These are phyloP conservation scores for Aspergillus glaucus DNA, from an alignment of 2,329 filamentous ascomycete genomes.

Conservation along the genomic window DNA sequence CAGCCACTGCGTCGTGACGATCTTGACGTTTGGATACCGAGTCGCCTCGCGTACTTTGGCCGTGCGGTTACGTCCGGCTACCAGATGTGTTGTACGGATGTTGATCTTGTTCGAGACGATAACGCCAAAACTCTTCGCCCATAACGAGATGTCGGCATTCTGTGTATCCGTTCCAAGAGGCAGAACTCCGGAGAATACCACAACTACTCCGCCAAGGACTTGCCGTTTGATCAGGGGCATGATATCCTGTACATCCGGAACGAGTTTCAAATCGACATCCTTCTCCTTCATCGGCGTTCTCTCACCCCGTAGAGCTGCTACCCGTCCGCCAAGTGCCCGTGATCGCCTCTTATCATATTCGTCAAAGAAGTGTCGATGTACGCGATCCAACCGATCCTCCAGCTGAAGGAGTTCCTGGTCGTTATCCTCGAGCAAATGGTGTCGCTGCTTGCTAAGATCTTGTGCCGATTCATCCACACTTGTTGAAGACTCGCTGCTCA, in stretches of 20 bases:
- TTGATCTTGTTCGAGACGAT: slow-evolving; percentile 42
- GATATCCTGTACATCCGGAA: slow-evolving; percentile 82
- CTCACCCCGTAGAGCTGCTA: slow-evolving; percentile 48
- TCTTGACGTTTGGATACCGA: slow-evolving; percentile 72
- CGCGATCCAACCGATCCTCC: slow-evolving; percentile 64
- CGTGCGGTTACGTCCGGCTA: slow-evolving; percentile 61
- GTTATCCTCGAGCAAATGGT: slow-evolving; percentile 79
- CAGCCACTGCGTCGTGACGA: slow-evolving; percentile 89
- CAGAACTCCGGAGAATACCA: slow-evolving; percentile 88
- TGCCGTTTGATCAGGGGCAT: slow-evolving; percentile 73
- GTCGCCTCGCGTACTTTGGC: slow-evolving; percentile 86
- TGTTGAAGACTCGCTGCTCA: slow-evolving; percentile 42
- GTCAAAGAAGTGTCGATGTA: slow-evolving; percentile 77
- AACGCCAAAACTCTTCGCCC: slow-evolving; percentile 81
- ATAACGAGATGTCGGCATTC: slow-evolving; percentile 78
- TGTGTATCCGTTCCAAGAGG: slow-evolving; percentile 73
- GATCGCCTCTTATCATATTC: slow-evolving; percentile 61
- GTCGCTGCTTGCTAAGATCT: slow-evolving; percentile 44
- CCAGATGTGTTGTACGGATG: slow-evolving; percentile 44
- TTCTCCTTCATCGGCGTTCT: slow-evolving; percentile 35
- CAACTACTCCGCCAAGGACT: slow-evolving; percentile 66
- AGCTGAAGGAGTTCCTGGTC: slow-evolving; percentile 76
- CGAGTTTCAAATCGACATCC: slow-evolving; percentile 50
- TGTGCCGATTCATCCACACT: slow-evolving; percentile 35
- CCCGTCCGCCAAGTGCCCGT: slow-evolving; percentile 40